Base-by-base conservation (phyloP, 495 filamentous ascomycete genomes). In the Aspergillus egyptiacus region DNA sequence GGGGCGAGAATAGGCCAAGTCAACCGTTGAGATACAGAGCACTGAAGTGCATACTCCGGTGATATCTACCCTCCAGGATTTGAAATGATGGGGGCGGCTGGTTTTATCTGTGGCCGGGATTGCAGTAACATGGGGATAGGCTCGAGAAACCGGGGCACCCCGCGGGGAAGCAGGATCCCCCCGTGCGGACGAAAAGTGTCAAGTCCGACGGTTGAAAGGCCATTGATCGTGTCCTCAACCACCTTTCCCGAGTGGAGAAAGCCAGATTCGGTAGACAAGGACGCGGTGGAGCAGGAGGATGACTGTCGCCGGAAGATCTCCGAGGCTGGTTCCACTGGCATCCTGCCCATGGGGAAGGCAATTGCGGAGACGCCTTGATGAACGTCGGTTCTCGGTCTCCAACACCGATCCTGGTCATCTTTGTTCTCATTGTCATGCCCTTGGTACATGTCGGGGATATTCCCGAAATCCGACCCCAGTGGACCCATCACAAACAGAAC, bases 401-500 rank as follows among this genome's bases (percentile, higher is more conserved):
- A 31, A 5, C 7, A 19, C 40, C 40, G 40, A 43, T 30, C 1
- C 6, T 20, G 55, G 55, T 56, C 55, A 17, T n/a, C 3, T 15
- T 7, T 40, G 23, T 30, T 11, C 20, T 6, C 2, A 14, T 11
- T 27, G 22, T 24, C n/a, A 40, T 27, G 20, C 2, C 18, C 22
- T 17, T 11, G 48, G 50, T 42, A 42, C 23, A 8, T 6, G 35
- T 68, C 65, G 65, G 67, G 27, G 43, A 61, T 67, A 40, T 32
- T 35, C 38, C 67, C 65, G 65, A 67, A 58, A 30, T 51, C 65
- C 67, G 65, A 58, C 31, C 48, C 36, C 56, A 48, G 25, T 37
- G 43, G 15, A 20, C 18, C 22, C 41, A 50, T 23, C 14, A 2
- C 7, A 10, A 34, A 13, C 18, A 9, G 6, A 40, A 1, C 20